phyloP scores from a whole-genome alignment of 192 early-diverging fungal species.

The Thamnidium elegans region DNA sequence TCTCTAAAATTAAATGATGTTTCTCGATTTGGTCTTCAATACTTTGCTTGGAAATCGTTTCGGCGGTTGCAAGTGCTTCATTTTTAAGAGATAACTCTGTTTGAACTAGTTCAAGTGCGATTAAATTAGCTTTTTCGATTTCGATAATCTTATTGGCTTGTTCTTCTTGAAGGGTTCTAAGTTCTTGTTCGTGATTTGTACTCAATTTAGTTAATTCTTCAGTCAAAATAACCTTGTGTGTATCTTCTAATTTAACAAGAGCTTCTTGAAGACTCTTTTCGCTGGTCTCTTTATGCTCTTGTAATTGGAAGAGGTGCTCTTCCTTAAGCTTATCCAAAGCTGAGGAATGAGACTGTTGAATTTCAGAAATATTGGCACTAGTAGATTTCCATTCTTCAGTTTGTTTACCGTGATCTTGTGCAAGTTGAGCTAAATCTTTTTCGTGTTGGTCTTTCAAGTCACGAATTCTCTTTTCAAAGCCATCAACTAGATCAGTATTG shows the following conservation, averaged over 20 bases:
- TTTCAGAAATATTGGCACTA: neutral
- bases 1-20: neutral
- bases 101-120: neutral
- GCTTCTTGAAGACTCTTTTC: neutral
- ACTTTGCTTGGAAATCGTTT: neutral
- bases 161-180: neutral
- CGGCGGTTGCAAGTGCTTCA: neutral
- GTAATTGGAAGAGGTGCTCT: neutral
- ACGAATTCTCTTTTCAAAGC: neutral
- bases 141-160: neutral
- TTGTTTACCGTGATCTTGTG: neutral
- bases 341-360: neutral
- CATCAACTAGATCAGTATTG: neutral
- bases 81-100: neutral
- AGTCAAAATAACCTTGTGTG: neutral
- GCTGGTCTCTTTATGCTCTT: neutral
- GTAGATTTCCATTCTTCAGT: neutral
- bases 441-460: neutral
- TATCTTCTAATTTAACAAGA: neutral
- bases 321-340: conserved; percentile 1
- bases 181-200: neutral
- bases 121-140: neutral
- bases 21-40: neutral
- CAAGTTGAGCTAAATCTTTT: neutral
- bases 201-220: neutral